Evolutionary conservation across 129 eudicot species (phyloP), one percentile per base, ranked within the genome.

Genomic region (Flaveria linearis): DNA sequence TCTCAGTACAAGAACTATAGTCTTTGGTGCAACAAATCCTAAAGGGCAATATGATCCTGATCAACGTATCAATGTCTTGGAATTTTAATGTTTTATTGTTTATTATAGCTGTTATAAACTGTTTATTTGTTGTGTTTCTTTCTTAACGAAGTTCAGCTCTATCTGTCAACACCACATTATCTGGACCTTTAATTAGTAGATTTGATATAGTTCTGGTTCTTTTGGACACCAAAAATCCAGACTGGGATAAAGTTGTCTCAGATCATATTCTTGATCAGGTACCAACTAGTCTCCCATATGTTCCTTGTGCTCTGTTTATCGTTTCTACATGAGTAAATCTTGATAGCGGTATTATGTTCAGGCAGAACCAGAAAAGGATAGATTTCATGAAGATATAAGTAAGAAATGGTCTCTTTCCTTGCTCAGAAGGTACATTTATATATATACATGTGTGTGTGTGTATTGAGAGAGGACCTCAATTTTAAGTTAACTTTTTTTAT

Each of bases 21-120:
- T 95, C 70, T 95, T 95, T 76, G 99, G 99, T 20, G 99, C 99
- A 75, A 95, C 99, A 75, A 95, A 95, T 86, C 99, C 99, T 25
- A 95, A 95, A 79, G 99, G 99, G 67, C 99, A 89, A 42, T 95
- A 95, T 87, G 99, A 95, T 82, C 94, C 99, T 56, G 90, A 85
- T 43, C 94, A 91, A 81, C 78, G 97, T 92, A 92, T 84, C 85
- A 30, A 46, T 64, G 41, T 61, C 70, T 63, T 67, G 39, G 68
- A 63, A 49, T 25, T 61, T 13, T 33, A 17, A 43, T 30, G 25
- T 30, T 20, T 46, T 56, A 39, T 18, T 16, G 23, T 69, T 69
- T 26, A 49, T 11, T 11, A 26, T 47, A 45, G 10, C 22, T 46
- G 63, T 12, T 36, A 14, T 66, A 65, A 50, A 13, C 14, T 65